Base-by-base conservation (phyloP, 441 rosid genomes). In the Biscutella laevigata region DNA sequence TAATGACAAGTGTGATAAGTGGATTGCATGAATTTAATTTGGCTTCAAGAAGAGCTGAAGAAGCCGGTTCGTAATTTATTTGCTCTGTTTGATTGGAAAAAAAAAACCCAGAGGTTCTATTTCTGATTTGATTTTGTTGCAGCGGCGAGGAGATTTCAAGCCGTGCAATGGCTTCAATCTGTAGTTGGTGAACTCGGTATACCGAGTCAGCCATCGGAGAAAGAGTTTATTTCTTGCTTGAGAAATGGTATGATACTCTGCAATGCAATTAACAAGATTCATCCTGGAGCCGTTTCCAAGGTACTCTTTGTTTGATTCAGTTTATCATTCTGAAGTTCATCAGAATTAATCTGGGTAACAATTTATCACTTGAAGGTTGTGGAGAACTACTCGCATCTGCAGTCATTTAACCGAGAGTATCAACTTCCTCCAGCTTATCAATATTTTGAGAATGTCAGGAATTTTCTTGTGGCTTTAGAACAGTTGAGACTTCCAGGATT, bases 31-130 rank as follows among this genome's bases (percentile, higher is more conserved):
- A 81, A 47, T 47, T 82, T 9, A 69, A 61, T 54, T 49, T 84
- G 77, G 90, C 90, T 48, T 87, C 96, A 60, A 80, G 95, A 79
- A 91, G 73, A 66, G 94, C 95, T 8, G 94, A 91, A 76, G 95
- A 87, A 77, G 77, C 91, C 58, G 96, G 98, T 87, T 30, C 22
- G 71, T 43, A n/a, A n/a, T 17, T 3, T 50, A 19, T 40, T 30
- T 34, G 59, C n/a, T n/a, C n/a, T n/a, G n/a, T 50, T 49, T 38
- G 45, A 54, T 54, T 57, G 30, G 57, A n/a, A 4, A 39, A 21
- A 8, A 11, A 6, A 28, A 39, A 22, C 29, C 15, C 17, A 3
- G 34, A 49, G 7, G 4, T 7, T 43, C 1, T 20, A 33, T n/a
- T 27, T 59, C 34, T 32, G 39, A 43, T 57, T 24, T 12, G 1